phyloP scores from a whole-genome alignment of 1,284 basidiomycete genomes.

The Baeospora myosura region DNA sequence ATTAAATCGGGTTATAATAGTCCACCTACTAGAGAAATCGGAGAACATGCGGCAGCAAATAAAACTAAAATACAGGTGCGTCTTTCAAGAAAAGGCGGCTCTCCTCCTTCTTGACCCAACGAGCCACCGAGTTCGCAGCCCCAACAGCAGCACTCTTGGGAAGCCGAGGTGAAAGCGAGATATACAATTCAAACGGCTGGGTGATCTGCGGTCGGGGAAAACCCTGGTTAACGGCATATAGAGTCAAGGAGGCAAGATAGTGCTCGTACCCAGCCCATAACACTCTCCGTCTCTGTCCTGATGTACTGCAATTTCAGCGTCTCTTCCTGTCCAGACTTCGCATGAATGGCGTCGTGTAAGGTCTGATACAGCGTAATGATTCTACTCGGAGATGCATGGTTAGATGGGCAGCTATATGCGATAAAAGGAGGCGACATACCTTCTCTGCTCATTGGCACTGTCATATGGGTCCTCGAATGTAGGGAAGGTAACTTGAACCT shows the following conservation, averaged over 20 bases:
- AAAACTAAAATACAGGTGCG: conserved; percentile 77
- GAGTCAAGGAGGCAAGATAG: no score
- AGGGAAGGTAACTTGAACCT: conserved; percentile 86
- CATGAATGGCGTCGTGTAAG: conserved; percentile 80
- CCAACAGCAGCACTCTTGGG: conserved; percentile 82
- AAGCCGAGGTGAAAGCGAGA: conserved; percentile 74
- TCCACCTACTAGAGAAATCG: no score
- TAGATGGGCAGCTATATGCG: not conserved
- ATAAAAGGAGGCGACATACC: conserved; percentile 31
- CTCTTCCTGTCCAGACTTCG: conserved; percentile 71
- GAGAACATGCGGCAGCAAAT: no score
- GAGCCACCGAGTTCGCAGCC: conserved; percentile 81
- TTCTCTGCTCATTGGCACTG: conserved; percentile 45
- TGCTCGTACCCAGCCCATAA: conserved; percentile 78
- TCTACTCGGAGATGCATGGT: no score
- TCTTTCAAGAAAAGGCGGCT: conserved; percentile 74
- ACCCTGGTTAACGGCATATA: not conserved
- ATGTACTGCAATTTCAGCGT: conserved; percentile 80
- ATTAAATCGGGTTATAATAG: no score
- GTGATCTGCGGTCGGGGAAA: conserved; percentile 59
- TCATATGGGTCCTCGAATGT: conserved; percentile 80
- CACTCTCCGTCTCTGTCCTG: conserved; percentile 76
- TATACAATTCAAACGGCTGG: conserved; percentile 86
- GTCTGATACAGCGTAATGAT: conserved; percentile 80
- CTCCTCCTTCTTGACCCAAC: conserved; percentile 90